Evolutionary conservation across 352 stramenopile species (phyloP).

Genomic region (Phytophthora vignae): DNA sequence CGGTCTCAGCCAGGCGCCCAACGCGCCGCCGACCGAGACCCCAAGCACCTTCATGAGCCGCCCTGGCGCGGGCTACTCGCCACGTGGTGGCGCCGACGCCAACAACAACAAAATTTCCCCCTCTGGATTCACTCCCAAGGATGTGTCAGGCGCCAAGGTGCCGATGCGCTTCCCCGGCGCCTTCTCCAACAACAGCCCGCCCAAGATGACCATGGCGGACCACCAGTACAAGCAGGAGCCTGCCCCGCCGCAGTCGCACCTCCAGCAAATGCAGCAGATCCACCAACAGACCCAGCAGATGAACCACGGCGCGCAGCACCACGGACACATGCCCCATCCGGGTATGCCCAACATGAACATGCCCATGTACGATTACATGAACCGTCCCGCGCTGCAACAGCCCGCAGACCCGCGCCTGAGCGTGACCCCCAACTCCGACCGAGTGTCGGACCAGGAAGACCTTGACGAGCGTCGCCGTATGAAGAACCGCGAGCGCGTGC

Average conservation of each 20-base stretch:
- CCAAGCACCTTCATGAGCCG: conserved; percentile 48
- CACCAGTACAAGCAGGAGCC: conserved; percentile 52
- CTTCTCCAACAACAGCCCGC: conserved; percentile 62
- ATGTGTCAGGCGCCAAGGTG: conserved; percentile 75
- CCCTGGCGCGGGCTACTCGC: conserved; percentile 63
- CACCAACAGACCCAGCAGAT: conserved; percentile 63
- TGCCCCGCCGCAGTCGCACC: conserved; percentile 37
- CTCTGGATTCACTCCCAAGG: conserved; percentile 82
- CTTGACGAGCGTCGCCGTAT: conserved; percentile 87
- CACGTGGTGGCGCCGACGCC: conserved; percentile 45
- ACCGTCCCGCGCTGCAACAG: conserved; percentile 66
- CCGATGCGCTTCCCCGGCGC: conserved; percentile 75
- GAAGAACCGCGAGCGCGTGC: conserved; percentile 90
- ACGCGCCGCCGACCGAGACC: conserved; percentile 51
- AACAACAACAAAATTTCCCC: conserved; percentile 80
- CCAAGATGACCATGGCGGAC: conserved; percentile 64
- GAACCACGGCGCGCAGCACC: conserved; percentile 45
- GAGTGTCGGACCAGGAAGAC: conserved; percentile 76
- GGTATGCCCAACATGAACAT: conserved; percentile 78
- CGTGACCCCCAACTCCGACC: conserved; percentile 74
- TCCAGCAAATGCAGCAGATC: conserved; percentile 58
- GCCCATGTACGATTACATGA: conserved; percentile 89
- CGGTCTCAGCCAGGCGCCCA: conserved; percentile 50
- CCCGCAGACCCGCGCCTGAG: conserved; percentile 49
- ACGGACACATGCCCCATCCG: conserved; percentile 50